phyloP scores from a whole-genome alignment of 768 basidiomycete species.

The Pleurotus salmoneostramineus region DNA sequence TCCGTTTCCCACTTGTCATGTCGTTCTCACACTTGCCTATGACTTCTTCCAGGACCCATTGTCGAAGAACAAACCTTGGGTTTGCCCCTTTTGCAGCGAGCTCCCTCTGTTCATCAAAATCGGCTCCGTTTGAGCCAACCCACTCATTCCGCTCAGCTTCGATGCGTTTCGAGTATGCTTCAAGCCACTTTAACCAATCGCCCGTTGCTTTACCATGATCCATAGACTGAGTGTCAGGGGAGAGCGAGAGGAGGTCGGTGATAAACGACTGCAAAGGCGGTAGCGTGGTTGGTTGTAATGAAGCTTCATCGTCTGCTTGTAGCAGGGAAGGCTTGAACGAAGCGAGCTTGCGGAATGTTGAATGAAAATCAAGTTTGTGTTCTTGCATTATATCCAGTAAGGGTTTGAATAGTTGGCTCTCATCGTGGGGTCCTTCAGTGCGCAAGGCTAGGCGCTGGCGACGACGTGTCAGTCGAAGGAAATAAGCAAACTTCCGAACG shows the following conservation, averaged over 20 bases:
- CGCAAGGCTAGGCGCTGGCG: conserved; percentile 74
- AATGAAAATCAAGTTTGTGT: conserved; percentile 84
- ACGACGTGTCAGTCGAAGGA: background rate
- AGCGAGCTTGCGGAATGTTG: conserved; percentile 72
- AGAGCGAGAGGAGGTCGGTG: conserved; percentile 37
- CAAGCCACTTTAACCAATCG: conserved; percentile 64
- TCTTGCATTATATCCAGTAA: conserved; percentile 72
- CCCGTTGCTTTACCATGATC: conserved; percentile 40
- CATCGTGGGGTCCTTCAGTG: conserved; percentile 53
- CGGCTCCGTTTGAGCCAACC: conserved; percentile 17
- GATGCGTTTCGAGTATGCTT: conserved; percentile 56
- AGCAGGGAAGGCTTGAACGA: conserved; percentile 50
- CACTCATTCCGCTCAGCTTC: conserved; percentile 47
- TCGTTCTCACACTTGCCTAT: conserved; percentile 75
- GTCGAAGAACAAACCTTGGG: conserved; percentile 89
- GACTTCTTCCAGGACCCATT: conserved; percentile 95
- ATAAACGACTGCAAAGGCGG: conserved; percentile 38
- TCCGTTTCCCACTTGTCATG: conserved; percentile 52
- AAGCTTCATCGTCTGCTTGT: conserved; percentile 1
- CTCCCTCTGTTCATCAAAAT: conserved; percentile 38
- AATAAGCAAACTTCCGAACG: conserved; percentile 8
- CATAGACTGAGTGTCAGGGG: conserved; percentile 41
- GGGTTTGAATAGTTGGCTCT: conserved; percentile 53
- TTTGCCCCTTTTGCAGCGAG: conserved; percentile 59
- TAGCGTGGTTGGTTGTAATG: background rate